Conservation (phyloP, 176 grass and related monocot genomes). For the Oryza rufipogon region DNA sequence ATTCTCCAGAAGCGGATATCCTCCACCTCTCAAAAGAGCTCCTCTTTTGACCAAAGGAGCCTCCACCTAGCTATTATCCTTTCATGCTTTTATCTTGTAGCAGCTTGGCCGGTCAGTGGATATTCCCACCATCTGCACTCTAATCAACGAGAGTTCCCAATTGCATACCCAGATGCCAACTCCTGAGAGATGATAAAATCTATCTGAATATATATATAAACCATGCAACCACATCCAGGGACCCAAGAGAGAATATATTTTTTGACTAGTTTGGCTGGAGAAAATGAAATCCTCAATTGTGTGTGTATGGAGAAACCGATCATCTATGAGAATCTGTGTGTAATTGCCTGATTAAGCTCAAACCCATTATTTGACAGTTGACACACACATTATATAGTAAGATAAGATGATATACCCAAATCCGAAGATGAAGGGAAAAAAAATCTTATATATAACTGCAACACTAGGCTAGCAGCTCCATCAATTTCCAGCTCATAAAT, state of each 20-base stretch:
- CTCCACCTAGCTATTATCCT: conserved; percentile 31
- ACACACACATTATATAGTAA: background rate
- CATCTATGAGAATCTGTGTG: background rate
- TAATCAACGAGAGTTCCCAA: conserved; percentile 21
- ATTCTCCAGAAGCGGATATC: conserved; percentile 47
- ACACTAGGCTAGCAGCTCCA: too few relatives aligned
- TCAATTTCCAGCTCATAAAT: too few relatives aligned
- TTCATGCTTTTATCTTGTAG: conserved; percentile 46
- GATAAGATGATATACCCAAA: conserved; percentile 1
- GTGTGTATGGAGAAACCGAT: conserved; percentile 5
- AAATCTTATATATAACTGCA: background rate
- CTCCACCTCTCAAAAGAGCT: conserved; percentile 37
- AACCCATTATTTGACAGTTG: background rate
- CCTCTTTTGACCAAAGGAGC: conserved; percentile 41
- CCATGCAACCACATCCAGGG: background rate
- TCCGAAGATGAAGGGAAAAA: conserved; percentile 28
- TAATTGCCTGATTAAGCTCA: background rate
- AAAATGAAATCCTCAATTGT: background rate
- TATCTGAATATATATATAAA: conserved; percentile 2
- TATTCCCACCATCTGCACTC: conserved; percentile 54
- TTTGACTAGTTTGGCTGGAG: background rate
- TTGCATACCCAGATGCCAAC: background rate
- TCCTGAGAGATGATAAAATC: background rate
- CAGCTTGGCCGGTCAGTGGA: conserved; percentile 47
- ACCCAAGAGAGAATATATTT: background rate